Base-by-base conservation (phyloP, 129 eudicot genomes). In the Flaveria bidentis region DNA sequence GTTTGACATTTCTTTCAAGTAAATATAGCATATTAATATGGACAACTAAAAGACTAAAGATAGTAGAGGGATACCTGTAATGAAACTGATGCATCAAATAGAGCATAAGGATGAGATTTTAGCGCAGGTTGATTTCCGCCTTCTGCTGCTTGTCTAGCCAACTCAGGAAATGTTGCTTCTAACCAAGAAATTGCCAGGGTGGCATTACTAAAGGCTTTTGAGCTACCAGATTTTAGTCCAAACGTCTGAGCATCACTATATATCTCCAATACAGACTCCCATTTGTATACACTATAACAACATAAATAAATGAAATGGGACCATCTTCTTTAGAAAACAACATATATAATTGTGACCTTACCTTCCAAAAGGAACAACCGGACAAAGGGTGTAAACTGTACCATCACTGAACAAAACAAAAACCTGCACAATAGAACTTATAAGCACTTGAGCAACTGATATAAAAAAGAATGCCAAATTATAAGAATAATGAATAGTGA, bases 291-390 rank as follows among this genome's bases (percentile, higher is more conserved):
- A 82, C 98, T 94, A 89, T 80, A 71, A 22, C 18, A 36, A 36
- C 39, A 49, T 4, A 14, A 62, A 61, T 25, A 25, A 20, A 28
- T 63, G 18, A 63, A 30, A 63, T 63, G 3, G 18, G 22, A 14
- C 30, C 56, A 46, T 45, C 60, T 61, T 25, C 9, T 18, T 55
- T 39, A 18, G 7, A 67, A 66, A 49, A 18, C 15, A 72, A 71
- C 56, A 57, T 58, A 55, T 30, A 55, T 50, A 23, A 61, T 23
- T 39, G 20, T 15, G 49, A 23, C 67, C 76, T 58, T 80, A 94
- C 98, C 98, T 89, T 85, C 96, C 96, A 58, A 91, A 94, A 44
- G 98, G 97, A 52, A 82, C 96, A 80, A 94, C 93, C n/a, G 98
- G 98, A 83, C 98, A 94, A n/a, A 94, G 79, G 75, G 91, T 75